Base-by-base conservation (phyloP, 352 stramenopile genomes). In the Globisporangium mamillatum region DNA sequence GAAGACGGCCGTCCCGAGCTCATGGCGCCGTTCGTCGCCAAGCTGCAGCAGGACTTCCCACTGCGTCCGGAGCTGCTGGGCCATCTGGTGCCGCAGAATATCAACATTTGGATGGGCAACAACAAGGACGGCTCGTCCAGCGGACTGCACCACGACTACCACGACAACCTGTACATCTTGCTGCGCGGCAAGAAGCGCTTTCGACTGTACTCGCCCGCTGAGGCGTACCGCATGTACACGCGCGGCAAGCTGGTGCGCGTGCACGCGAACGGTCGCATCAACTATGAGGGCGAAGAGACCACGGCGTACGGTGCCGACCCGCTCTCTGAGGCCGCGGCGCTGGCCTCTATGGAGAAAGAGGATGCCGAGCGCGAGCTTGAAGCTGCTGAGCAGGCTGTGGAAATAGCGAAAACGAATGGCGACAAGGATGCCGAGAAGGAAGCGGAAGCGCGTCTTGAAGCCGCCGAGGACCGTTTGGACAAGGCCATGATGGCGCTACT, bases 131-230 rank as follows among this genome's bases (percentile, higher is more conserved):
- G 84, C 10, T 94, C 84, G 27, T 96, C 82, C 14, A 93, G 84
- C 12, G 97, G 97, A 1, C 82, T 99, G 38, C 97, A 99, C 78
- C 97, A 99, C 71, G 97, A 99, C 77, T 99, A 98, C 88, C 97
- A 99, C 76, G 97, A 99, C 82, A 99, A 99, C 73, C 72, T 99
- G 29, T 99, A 99, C 79, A 87, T 99, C 52, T 57, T 99, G 25
- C 70, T 99, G 48, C 77, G 86, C 38, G 97, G 97, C 25, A 86
- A 79, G 60, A 99, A 99, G 78, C 78, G 73, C 20, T 99, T 99
- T 82, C 91, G 92, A 29, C 74, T 99, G 38, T 99, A 96, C 75
- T 94, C 84, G 56, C 97, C 97, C 5, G 80, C 76, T 1, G 89
- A 98, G 68, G 82, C 94, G 5, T 69, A 91, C 10, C 75, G 87